Evolutionary conservation across 352 stramenopile genomes (phyloP).

Genomic region (Discostella stelligera): DNA sequence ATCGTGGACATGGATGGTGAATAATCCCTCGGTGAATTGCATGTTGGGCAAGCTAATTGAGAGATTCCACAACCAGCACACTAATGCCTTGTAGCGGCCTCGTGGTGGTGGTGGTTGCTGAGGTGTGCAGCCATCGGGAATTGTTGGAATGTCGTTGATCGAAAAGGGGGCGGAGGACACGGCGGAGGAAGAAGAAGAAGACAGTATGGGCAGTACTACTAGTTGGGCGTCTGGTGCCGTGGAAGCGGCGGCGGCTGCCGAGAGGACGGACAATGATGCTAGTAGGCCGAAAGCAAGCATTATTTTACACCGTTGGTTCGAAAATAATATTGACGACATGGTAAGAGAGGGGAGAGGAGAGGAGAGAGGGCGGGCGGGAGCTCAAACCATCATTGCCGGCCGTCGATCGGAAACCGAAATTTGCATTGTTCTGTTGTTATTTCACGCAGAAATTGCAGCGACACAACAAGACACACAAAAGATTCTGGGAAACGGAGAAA

Average conservation of each 20-base stretch:
- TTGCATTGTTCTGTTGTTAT: too few species aligned
- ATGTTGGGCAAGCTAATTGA: constrained; percentile 53
- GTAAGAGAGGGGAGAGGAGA: too few species aligned
- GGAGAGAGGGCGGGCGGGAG: too few species aligned
- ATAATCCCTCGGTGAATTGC: constrained; percentile 51
- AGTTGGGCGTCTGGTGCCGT: constrained; percentile 5
- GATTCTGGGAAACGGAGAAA: too few species aligned
- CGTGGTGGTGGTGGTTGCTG: background rate
- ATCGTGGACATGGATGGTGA: constrained; percentile 55
- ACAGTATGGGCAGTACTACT: background rate
- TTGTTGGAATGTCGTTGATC: background rate
- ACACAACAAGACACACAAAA: too few species aligned
- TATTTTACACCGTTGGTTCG: background rate
- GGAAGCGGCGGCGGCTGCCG: background rate
- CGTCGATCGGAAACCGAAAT: too few species aligned
- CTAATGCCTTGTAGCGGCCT: constrained; percentile 37
- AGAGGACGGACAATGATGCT: background rate
- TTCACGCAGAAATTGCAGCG: too few species aligned
- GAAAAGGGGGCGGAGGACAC: background rate
- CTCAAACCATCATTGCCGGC: too few species aligned
- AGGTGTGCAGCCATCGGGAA: background rate
- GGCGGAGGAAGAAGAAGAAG: background rate
- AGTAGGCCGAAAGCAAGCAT: constrained; percentile 10
- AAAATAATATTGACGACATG: background rate
- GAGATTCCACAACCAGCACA: constrained; percentile 66